phyloP scores from a whole-genome alignment of 2,329 filamentous ascomycete genomes.

The Biscogniauxia sp. region DNA sequence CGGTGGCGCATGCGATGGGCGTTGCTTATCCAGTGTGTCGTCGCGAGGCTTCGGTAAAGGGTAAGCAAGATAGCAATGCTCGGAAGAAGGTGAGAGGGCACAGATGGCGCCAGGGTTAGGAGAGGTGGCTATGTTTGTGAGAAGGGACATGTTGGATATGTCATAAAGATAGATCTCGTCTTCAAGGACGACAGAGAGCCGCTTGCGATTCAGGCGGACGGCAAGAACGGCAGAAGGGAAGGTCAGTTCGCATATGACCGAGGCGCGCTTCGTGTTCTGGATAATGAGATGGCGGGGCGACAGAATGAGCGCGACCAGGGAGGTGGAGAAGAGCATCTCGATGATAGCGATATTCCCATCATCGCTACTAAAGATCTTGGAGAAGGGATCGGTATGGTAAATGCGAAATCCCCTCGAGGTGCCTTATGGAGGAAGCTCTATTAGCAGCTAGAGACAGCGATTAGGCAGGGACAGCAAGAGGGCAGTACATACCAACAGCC shows the following conservation, averaged over 20 bases:
- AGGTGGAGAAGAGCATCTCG: constrained; percentile 98
- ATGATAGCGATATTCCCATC: constrained; percentile 94
- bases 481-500: constrained; percentile 71
- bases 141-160: constrained; percentile 95
- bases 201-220: constrained; percentile 90
- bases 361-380: constrained; percentile 89
- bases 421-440: constrained; percentile 46
- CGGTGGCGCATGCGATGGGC: constrained; percentile 77
- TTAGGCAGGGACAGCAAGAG: constrained; percentile 2
- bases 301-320: constrained; percentile 87
- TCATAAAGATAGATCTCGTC: constrained; percentile 98
- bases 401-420: constrained; percentile 94
- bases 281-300: constrained; percentile 92
- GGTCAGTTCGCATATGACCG: constrained; percentile 96
- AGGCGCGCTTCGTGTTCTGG: constrained; percentile 83
- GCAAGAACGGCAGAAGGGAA: constrained; percentile 96
- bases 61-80: constrained; percentile 94
- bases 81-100: constrained; percentile 87
- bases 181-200: constrained; percentile 88
- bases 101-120: constrained; percentile 91
- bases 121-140: constrained; percentile 90
- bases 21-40: constrained; percentile 56
- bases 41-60: constrained; percentile 75
- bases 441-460: neutral
- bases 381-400: constrained; percentile 95